These are phyloP conservation scores for Domatiomyces catenatus DNA, from an alignment of 2,329 filamentous ascomycete genomes.

Conservation along the genomic window DNA sequence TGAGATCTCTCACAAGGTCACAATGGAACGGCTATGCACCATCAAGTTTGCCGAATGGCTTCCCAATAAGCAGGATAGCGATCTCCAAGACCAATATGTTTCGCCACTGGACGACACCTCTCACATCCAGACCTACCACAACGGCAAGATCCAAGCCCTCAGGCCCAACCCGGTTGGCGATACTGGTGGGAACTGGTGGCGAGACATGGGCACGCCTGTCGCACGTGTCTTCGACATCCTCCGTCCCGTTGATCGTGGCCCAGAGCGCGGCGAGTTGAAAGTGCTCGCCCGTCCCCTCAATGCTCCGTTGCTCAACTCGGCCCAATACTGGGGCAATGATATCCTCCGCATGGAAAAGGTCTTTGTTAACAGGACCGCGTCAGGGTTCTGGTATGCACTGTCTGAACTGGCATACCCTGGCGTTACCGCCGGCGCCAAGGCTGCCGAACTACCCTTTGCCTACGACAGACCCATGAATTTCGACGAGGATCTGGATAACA, in stretches of 20 bases:
- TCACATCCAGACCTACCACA: slow-evolving; percentile 75
- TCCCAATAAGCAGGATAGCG: slow-evolving; percentile 77
- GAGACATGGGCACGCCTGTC: slow-evolving; percentile 55
- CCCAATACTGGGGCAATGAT: slow-evolving; percentile 18
- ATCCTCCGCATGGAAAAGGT: slow-evolving; percentile 46
- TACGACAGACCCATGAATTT: not conserved
- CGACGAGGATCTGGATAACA: slow-evolving; percentile 10
- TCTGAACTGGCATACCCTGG: slow-evolving; percentile 76
- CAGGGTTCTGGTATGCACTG: slow-evolving; percentile 87
- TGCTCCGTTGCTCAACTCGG: slow-evolving; percentile 27
- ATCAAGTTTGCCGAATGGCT: slow-evolving; percentile 90
- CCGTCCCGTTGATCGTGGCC: slow-evolving; percentile 52
- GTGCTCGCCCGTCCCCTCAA: slow-evolving; percentile 73
- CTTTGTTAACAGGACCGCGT: slow-evolving; percentile 72
- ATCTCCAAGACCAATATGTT: slow-evolving; percentile 70
- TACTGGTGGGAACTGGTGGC: slow-evolving; percentile 6
- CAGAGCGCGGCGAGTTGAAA: slow-evolving; percentile 53
- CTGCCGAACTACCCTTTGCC: not conserved
- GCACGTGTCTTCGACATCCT: slow-evolving; percentile 81
- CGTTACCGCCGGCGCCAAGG: slow-evolving; percentile 53
- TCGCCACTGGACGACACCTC: slow-evolving; percentile 60
- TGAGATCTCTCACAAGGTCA: slow-evolving; percentile 60
- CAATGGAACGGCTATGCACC: slow-evolving; percentile 64
- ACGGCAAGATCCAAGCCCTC: slow-evolving; percentile 70
- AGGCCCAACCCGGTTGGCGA: slow-evolving; percentile 39